Base-by-base conservation (phyloP, 495 filamentous ascomycete genomes). In the Hypoxylon intermedium region DNA sequence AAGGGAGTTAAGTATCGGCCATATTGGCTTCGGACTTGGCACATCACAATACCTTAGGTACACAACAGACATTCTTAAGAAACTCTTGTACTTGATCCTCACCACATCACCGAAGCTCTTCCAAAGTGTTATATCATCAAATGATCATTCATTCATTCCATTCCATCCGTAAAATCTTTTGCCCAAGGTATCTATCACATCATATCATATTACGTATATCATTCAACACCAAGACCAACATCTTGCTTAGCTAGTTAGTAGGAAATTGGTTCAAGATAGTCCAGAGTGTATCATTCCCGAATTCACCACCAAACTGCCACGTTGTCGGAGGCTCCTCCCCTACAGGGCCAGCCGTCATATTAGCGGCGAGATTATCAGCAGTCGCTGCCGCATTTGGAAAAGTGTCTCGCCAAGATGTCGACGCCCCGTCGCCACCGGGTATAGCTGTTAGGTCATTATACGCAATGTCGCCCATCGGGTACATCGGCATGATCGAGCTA, bases 281-380 rank as follows among this genome's bases (percentile, higher is more conserved):
- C 81, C 81, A 83, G 28, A 83, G 76, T 46, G 77, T 83, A 58
- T 82, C 77, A 43, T 75, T 75, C 16, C 74, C 77, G 65, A 84
- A 82, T 50, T 79, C 75, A 1, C 80, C 83, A 46, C 74, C 73
- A 70, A 60, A 67, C 33, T 67, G 56, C 67, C 47, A 55, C 36
- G 58, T 55, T 36, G 58, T 56, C 20, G 40, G 21, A 28, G 67
- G 53, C 15, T 65, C 59, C 56, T 58, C 55, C 18, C 53, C 45
- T 19, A 48, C 9, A 16, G 61, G 30, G 5, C 38, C 41, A 11
- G 53, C 18, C 36, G 55, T 42, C 46, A 59, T 43, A 21, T 26
- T 56, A 11, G 53, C 18, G 9, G 49, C 18, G 19, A 63, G 37
- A 26, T 46, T 49, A 50, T 49, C 41, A 3, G 23, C 49, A 53